Evolutionary conservation across 2,329 filamentous ascomycete genomes (phyloP), one percentile per base, ranked within the genome.

Genomic region (Phialophora expanda): DNA sequence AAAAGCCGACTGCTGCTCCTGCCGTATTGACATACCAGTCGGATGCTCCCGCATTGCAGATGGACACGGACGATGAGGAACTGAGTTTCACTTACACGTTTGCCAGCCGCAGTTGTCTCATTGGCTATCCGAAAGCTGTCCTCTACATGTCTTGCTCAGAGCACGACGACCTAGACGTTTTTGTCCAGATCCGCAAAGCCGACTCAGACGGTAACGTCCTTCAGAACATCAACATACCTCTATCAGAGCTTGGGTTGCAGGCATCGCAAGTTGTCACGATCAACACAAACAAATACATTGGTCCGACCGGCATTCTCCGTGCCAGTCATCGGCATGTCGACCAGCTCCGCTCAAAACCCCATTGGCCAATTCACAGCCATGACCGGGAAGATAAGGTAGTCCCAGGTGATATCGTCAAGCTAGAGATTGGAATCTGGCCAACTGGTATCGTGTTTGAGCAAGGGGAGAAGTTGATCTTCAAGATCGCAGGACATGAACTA

Each of bases 391-490:
- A 81, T 55, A 79, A 80, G 67, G 72, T 83, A 0, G 60, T 69
- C 2, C 75, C 74, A 0, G 81, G 81, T 0, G 72, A 77, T 2
- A 70, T 83, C 22, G 80, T 82, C 3, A 77, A 77, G 69, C 71
- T 83, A 6, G 79, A 83, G 55, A 83, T 83, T 62, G 79, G 79
- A 0, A 79, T 84, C 8, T 83, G 80, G 81, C 76, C 77, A 0
- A 78, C 80, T 75, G 81, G 81, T 0, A 75, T 82, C 0, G 78
- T 81, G 20, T 83, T 83, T 69, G 80, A 82, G 2, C 76, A 73
- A 4, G 81, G 78, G 0, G 78, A 82, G 51, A 51, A 24, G 2
- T n/a, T 62, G 26, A 20, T 56, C 2, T 26, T 66, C 1, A 57
- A 62, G n/a, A 22, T 66, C 30, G 51, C 22, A 1, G 53, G 58